Base-by-base conservation (phyloP, 192 early-diverging fungal species). In the Backusella mclennaniae region DNA sequence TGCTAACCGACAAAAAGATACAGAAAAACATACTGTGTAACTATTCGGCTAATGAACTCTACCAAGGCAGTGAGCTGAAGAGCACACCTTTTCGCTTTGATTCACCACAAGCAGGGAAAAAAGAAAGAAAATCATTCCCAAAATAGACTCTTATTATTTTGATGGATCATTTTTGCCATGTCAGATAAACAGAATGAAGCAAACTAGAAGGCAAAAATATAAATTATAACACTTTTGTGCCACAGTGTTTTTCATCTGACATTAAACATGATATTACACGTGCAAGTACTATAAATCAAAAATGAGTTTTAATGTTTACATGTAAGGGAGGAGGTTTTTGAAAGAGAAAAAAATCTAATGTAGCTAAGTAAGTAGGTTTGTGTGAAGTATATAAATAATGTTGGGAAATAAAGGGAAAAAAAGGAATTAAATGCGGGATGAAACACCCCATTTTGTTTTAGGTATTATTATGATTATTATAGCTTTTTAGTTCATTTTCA, bases 291-390 rank as follows among this genome's bases (percentile, higher is more conserved):
- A 63, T 63, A 63, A 63, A 63, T 63, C 56, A 63, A 63, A 63
- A 63, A 63, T 63, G 56, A 63, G 56, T 14, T 63, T 63, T 63
- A 63, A 63, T 63, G 56, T 63, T 63, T 63, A 63, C 56, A 63
- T 63, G 56, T 63, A 63, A 63, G 56, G 11, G 23, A 63, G 56
- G 56, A 63, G 23, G 23, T 49, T 49, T 49, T 49, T 44, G 12
- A n/a, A 49, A 49, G 14, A 44, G 42, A 44, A 15, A 49, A 49
- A 63, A 63, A 29, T 63, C 56, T 63, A 63, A 63, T 63, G 56
- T 63, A 63, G 56, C 56, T 63, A 63, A 63, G 23, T 59, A 59
- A 59, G 26, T 63, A 63, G 26, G n/a, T 56, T 56, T 17, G n/a
- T 8, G 56, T 63, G 56, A 29, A 63, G 12, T 63, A 63, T 63